These are phyloP conservation scores for Hyaloperonospora brassicae DNA, from an alignment of 352 stramenopile species.

Conservation along the genomic window DNA sequence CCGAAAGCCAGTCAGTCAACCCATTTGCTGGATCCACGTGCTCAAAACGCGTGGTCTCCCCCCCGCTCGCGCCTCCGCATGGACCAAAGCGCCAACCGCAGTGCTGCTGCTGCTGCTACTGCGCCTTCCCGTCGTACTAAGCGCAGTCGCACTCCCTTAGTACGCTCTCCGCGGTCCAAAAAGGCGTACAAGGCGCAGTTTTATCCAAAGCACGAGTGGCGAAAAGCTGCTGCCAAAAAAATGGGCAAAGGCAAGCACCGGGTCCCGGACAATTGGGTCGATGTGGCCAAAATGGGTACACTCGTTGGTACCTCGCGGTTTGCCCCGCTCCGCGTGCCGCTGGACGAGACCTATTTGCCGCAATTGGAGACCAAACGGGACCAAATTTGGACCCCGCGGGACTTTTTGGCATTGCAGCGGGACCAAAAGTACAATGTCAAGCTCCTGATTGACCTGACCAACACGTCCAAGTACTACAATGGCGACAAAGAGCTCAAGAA, in stretches of 20 bases:
- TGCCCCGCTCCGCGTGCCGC: slow-evolving; percentile 57
- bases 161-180: slow-evolving; percentile 5
- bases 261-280: slow-evolving; percentile 74
- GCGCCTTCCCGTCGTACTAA: slow-evolving; percentile 14
- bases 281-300: slow-evolving; percentile 68
- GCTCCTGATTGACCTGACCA: slow-evolving; percentile 76
- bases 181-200: no score
- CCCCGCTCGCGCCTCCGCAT: neutral
- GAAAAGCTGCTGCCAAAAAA: slow-evolving; percentile 11
- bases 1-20: no score
- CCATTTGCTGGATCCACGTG: no score
- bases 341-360: slow-evolving; percentile 57
- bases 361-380: slow-evolving; percentile 27
- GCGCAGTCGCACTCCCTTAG: slow-evolving; percentile 4
- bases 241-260: slow-evolving; percentile 26
- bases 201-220: neutral
- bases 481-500: slow-evolving; percentile 40
- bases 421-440: slow-evolving; percentile 36
- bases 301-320: slow-evolving; percentile 49
- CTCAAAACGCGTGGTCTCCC: no score
- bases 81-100: slow-evolving; percentile 8
- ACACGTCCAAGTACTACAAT: slow-evolving; percentile 82
- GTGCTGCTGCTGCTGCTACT: no score
- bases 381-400: slow-evolving; percentile 48
- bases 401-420: slow-evolving; percentile 45